Evolutionary conservation across 73 alveolate species (phyloP).

Genomic region (Tetrahymena thermophila): DNA sequence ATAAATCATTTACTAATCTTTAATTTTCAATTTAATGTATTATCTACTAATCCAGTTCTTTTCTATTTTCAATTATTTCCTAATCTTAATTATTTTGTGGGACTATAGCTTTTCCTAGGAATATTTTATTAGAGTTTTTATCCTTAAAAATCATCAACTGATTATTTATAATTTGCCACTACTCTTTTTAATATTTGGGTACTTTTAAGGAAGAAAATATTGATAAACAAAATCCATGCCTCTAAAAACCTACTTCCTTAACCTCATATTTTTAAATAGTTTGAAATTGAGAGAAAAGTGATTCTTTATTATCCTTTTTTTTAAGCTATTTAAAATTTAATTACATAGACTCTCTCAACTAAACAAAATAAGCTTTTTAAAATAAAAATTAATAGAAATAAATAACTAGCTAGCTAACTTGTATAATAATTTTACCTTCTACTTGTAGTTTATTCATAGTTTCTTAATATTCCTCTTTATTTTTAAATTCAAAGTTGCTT

Average conservation of each 20-base stretch:
- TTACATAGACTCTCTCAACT: neutral
- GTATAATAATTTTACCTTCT: neutral
- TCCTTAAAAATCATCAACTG: neutral
- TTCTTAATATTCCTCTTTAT: neutral
- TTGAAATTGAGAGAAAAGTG: neutral
- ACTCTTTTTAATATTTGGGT: neutral
- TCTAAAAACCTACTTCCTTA: neutral
- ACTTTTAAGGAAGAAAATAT: neutral
- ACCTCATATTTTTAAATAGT: neutral
- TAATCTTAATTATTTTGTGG: neutral
- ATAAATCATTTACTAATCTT: no score
- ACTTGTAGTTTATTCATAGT: neutral
- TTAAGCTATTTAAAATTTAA: no score
- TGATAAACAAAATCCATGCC: neutral
- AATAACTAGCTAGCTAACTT: neutral
- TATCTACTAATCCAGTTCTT: neutral
- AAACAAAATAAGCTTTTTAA: neutral
- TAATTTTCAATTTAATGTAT: no score
- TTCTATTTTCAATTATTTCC: neutral
- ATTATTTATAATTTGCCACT: neutral
- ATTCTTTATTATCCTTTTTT: no score
- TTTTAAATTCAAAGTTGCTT: neutral
- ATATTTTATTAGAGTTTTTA: neutral
- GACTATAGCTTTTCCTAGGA: neutral
- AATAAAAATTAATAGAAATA: no score